Conservation (phyloP, 139 green algal species). For the Auxenochlorella pyrenoidosa region DNA sequence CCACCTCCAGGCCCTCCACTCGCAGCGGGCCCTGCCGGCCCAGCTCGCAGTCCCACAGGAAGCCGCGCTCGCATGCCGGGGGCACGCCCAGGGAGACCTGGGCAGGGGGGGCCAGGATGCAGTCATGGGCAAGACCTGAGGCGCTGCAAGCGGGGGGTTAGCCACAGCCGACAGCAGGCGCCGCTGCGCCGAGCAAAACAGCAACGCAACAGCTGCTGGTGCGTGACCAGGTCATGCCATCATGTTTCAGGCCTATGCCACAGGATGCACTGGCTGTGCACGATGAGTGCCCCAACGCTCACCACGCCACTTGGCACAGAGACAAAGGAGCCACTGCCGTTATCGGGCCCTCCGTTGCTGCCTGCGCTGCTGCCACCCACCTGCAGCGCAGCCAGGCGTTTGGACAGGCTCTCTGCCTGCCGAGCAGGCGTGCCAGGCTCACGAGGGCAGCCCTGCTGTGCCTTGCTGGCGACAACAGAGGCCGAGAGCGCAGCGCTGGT, state of each 20-base stretch:
- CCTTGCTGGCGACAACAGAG: background rate
- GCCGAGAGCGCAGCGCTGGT: background rate
- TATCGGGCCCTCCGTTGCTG: background rate
- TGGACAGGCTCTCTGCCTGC: background rate
- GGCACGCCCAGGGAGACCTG: conserved; percentile 49
- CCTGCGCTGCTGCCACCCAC: background rate
- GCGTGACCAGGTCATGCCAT: too few relatives aligned
- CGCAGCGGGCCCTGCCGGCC: conserved; percentile 21
- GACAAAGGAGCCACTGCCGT: background rate
- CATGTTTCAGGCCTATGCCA: too few relatives aligned
- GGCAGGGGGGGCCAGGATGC: background rate
- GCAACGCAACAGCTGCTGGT: too few relatives aligned
- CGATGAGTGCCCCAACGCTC: background rate
- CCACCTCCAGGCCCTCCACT: conserved; percentile 41
- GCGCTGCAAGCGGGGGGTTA: too few relatives aligned
- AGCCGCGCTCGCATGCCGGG: conserved; percentile 31
- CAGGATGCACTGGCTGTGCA: too few relatives aligned
- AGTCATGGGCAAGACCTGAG: background rate
- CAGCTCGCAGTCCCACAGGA: conserved; percentile 75
- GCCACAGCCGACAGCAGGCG: too few relatives aligned
- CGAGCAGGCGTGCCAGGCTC: background rate
- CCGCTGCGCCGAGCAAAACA: too few relatives aligned
- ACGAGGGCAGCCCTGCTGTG: background rate
- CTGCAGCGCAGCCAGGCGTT: background rate
- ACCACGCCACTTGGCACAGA: background rate